A percentile compares a stretch with the other conserved stretches of the same genome.
These are phyloP conservation scores for Pelargonium fulgidum DNA, from an alignment of 441 rosid genomes.

Conservation along the genomic window DNA sequence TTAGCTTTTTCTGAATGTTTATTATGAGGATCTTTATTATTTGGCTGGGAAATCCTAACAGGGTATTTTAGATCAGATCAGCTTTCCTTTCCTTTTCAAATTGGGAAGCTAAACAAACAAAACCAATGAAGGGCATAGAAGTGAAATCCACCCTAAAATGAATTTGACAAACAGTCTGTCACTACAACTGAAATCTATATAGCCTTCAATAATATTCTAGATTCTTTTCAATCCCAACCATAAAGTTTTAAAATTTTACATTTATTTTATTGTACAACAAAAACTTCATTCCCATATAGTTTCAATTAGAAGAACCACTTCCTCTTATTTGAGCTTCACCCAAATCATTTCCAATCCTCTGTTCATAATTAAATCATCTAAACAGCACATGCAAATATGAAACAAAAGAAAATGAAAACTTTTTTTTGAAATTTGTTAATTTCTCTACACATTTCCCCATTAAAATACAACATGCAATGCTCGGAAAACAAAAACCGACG, in stretches of 20 bases:
- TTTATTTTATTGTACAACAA: not conserved
- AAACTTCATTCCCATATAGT: not conserved
- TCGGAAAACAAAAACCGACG: not conserved
- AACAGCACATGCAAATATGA: not conserved
- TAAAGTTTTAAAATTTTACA: not conserved
- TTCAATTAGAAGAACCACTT: constrained; percentile 2
- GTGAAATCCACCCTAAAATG: constrained; percentile 4
- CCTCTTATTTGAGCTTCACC: not conserved
- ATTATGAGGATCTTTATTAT: not conserved
- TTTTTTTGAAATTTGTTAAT: not conserved
- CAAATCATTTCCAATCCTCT: not conserved
- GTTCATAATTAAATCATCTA: not conserved
- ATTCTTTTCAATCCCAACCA: not conserved
- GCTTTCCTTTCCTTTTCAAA: not conserved
- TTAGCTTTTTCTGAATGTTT: too few species aligned
- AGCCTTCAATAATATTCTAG: not conserved
- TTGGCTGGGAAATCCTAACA: not conserved
- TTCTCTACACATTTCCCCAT: not conserved
- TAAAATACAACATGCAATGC: not conserved
- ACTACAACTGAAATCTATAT: not conserved
- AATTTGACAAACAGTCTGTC: not conserved
- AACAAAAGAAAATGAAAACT: not conserved
- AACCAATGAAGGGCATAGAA: not conserved
- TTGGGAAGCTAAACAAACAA: not conserved
- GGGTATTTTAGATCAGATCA: not conserved